phyloP scores from a whole-genome alignment of 2,329 filamentous ascomycete species.

The Elsinoe arachidis region DNA sequence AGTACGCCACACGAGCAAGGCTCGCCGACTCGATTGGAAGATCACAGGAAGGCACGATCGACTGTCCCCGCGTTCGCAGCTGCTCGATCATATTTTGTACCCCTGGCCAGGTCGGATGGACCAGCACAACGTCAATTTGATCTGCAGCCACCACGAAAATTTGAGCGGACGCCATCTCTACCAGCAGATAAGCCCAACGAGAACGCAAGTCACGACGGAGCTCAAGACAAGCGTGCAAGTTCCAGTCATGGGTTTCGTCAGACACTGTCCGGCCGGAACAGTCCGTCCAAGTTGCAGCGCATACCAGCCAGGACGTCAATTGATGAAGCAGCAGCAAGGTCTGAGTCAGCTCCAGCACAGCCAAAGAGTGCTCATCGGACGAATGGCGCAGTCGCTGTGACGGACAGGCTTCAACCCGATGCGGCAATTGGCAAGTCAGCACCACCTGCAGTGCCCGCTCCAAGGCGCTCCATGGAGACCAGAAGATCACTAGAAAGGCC shows the following conservation, averaged over 20 bases:
- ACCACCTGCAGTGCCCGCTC: slow-evolving; percentile 28
- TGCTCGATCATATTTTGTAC: slow-evolving; percentile 3
- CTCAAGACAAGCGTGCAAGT: neutral
- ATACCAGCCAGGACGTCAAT: slow-evolving; percentile 16
- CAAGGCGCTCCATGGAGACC: slow-evolving; percentile 21
- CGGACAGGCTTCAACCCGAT: slow-evolving; percentile 21
- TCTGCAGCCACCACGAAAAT: neutral
- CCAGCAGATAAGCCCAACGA: neutral
- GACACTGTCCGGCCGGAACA: slow-evolving; percentile 23
- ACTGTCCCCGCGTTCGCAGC: neutral
- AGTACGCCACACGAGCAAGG: slow-evolving; percentile 31
- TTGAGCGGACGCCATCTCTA: slow-evolving; percentile 5
- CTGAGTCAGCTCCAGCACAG: neutral
- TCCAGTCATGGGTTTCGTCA: slow-evolving; percentile 16
- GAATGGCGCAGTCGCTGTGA: slow-evolving; percentile 5
- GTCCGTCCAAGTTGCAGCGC: slow-evolving; percentile 18
- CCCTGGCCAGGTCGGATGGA: neutral
- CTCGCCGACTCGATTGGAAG: slow-evolving; percentile 13
- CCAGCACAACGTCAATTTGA: slow-evolving; percentile 4
- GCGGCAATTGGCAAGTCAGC: slow-evolving; percentile 14
- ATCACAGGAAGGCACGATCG: neutral
- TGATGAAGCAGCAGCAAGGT: slow-evolving; percentile 1
- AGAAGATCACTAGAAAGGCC: slow-evolving; percentile 13
- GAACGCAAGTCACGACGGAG: neutral
- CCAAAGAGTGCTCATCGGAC: neutral